Percentiles rank a stretch among this genome's conserved stretches.
phyloP scores from a whole-genome alignment of 2,329 filamentous ascomycete genomes.

The Lasiodiplodia sp. region DNA sequence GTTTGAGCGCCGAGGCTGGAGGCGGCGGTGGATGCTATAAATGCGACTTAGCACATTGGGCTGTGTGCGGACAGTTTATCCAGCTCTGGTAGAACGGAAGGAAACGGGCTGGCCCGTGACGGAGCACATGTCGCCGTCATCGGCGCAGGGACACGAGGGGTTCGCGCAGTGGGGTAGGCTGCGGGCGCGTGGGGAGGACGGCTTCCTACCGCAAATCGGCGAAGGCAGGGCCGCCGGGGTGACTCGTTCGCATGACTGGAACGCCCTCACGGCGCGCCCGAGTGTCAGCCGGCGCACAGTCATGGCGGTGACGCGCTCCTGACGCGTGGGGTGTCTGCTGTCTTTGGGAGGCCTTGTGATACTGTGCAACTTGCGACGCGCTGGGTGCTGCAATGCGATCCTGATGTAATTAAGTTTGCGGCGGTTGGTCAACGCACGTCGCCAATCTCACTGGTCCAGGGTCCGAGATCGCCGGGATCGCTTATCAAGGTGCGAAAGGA shows the following conservation, averaged over 20 bases:
- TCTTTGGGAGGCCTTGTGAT: constrained; percentile 10
- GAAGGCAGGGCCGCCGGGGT: constrained; percentile 12
- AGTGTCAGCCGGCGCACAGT: constrained; percentile 19
- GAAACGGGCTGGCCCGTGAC: constrained; percentile 12
- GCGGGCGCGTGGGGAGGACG: constrained; percentile 2
- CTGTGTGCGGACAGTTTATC: neutral
- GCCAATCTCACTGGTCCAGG: constrained; percentile 13
- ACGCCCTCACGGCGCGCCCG: constrained; percentile 1
- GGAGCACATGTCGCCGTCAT: constrained; percentile 19
- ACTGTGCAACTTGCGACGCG: constrained; percentile 23
- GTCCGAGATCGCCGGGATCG: constrained; percentile 21
- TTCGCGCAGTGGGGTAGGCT: constrained; percentile 18
- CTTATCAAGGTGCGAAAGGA: constrained; percentile 1
- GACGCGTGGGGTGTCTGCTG: constrained; percentile 9
- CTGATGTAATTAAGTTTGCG: constrained; percentile 16
- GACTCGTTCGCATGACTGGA: constrained; percentile 24
- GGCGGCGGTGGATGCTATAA: constrained; percentile 1
- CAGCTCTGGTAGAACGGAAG: constrained; percentile 8
- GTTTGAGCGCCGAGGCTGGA: neutral
- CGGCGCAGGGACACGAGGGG: constrained; percentile 5
- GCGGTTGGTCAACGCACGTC: constrained; percentile 23
- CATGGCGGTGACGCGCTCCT: constrained; percentile 7
- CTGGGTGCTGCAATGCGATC: constrained; percentile 9
- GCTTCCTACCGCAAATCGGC: constrained; percentile 17
- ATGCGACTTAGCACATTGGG: neutral